Evolutionary conservation across 805 yeast species (phyloP).

Genomic region (Metschnikowia orientalis): DNA sequence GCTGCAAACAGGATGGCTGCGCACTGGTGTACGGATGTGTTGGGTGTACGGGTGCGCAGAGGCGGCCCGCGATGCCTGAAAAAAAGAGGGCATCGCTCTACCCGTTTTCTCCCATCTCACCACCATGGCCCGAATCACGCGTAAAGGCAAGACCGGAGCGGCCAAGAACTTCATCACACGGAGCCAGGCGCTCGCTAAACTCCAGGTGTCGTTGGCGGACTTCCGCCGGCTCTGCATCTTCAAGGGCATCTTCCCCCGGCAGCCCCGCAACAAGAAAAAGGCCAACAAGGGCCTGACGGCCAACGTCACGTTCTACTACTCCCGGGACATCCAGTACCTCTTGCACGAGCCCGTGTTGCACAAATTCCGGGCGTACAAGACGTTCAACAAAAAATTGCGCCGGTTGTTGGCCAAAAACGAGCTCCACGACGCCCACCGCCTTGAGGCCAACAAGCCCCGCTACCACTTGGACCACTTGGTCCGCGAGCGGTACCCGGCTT

Average conservation of each 20-base stretch:
- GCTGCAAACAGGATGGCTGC: no score
- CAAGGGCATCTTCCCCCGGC: conserved; percentile 97
- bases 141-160: conserved; percentile 80
- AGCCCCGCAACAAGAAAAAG: conserved; percentile 91
- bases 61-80: no score
- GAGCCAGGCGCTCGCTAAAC: conserved; percentile 86
- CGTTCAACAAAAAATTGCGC: conserved; percentile 86
- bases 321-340: conserved; percentile 90
- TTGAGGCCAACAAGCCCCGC: conserved; percentile 76
- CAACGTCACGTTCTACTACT: conserved; percentile 88
- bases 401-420: conserved; percentile 91
- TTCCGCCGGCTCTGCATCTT: conserved; percentile 95
- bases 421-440: conserved; percentile 77
- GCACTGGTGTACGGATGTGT: no score
- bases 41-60: no score
- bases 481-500: conserved; percentile 93
- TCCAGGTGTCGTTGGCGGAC: conserved; percentile 93
- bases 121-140: conserved; percentile 63
- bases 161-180: conserved; percentile 91
- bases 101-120: conserved; percentile 1
- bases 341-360: conserved; percentile 90
- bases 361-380: conserved; percentile 92
- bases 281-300: conserved; percentile 98
- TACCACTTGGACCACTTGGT: conserved; percentile 87
- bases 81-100: conserved; percentile 5